Evolutionary conservation across 257 asterid genomes (phyloP).

Genomic region (Solanum habrochaites): DNA sequence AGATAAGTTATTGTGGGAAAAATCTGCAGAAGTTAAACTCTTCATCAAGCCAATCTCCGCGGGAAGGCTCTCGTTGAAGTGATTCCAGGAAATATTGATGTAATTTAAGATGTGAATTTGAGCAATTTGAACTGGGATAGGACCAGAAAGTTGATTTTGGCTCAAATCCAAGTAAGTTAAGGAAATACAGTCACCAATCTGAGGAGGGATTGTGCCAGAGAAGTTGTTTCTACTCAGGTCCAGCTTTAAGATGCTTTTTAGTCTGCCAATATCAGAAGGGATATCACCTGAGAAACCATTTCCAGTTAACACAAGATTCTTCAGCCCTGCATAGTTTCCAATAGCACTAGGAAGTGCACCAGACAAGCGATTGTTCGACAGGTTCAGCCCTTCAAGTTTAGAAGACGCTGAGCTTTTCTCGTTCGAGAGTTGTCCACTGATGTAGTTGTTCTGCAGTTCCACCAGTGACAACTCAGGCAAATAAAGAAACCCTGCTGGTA

Average conservation of each 20-base stretch:
- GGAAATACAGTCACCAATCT: slow-evolving; percentile 19
- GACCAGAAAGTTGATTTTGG: slow-evolving; percentile 29
- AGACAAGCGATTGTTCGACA: slow-evolving; percentile 20
- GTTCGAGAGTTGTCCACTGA: slow-evolving; percentile 13
- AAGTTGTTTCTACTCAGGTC: slow-evolving; percentile 28
- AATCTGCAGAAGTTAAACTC: slow-evolving; percentile 43
- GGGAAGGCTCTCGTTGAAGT: slow-evolving; percentile 26
- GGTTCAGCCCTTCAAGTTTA: slow-evolving; percentile 20
- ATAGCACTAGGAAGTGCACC: slow-evolving; percentile 22
- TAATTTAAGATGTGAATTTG: slow-evolving; percentile 28
- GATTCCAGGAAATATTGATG: slow-evolving; percentile 35
- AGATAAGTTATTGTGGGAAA: slow-evolving; percentile 32
- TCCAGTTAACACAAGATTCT: slow-evolving; percentile 20
- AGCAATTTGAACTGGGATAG: slow-evolving; percentile 28
- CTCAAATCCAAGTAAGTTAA: slow-evolving; percentile 28
- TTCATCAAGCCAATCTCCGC: slow-evolving; percentile 26
- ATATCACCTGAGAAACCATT: slow-evolving; percentile 21
- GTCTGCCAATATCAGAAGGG: slow-evolving; percentile 23
- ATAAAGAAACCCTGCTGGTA: slow-evolving; percentile 28
- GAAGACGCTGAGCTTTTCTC: not conserved
- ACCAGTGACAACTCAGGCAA: slow-evolving; percentile 22
- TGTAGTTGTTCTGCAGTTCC: slow-evolving; percentile 28
- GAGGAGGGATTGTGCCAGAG: slow-evolving; percentile 20
- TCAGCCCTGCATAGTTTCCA: slow-evolving; percentile 22
- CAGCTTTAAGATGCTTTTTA: slow-evolving; percentile 18